phyloP scores from a whole-genome alignment of 2,329 filamentous ascomycete species.

The Pseudomassariella vexata region DNA sequence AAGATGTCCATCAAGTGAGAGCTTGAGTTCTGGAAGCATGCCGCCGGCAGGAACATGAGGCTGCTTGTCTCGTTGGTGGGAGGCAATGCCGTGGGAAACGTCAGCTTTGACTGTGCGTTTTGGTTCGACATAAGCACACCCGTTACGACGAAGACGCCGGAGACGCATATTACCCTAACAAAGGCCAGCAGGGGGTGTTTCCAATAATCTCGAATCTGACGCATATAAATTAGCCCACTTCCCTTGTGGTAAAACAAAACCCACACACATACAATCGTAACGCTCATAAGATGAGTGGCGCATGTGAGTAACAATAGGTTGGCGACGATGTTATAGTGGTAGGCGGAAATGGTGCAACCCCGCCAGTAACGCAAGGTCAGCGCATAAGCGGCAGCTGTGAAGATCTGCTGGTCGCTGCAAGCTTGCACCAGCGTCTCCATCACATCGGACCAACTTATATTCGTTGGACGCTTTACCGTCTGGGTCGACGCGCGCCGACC shows the following conservation, averaged over 20 bases:
- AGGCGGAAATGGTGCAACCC: conserved; percentile 26
- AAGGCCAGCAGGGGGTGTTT: conserved; percentile 19
- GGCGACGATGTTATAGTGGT: conserved; percentile 30
- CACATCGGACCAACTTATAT: conserved; percentile 20
- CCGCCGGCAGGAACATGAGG: conserved; percentile 22
- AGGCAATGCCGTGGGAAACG: conserved; percentile 23
- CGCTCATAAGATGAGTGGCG: conserved; percentile 28
- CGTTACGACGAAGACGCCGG: conserved; percentile 22
- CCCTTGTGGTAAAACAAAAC: too few relatives aligned
- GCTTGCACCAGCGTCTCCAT: conserved; percentile 24
- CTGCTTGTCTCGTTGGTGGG: conserved; percentile 12
- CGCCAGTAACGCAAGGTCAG: conserved; percentile 25
- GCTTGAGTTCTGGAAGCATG: conserved; percentile 22
- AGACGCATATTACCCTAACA: conserved; percentile 23
- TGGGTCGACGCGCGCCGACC: too few relatives aligned
- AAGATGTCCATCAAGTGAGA: conserved; percentile 9
- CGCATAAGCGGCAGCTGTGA: conserved; percentile 30
- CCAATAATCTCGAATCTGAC: conserved; percentile 25
- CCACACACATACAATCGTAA: conserved; percentile 18
- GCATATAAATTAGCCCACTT: too few relatives aligned
- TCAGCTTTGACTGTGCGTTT: conserved; percentile 10
- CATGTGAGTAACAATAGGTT: conserved; percentile 30
- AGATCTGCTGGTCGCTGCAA: conserved; percentile 31
- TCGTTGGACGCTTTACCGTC: neutral
- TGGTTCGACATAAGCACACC: conserved; percentile 26